These are phyloP conservation scores for Picea sitchensis DNA, from an alignment of 75 land plant species.

Conservation along the genomic window DNA sequence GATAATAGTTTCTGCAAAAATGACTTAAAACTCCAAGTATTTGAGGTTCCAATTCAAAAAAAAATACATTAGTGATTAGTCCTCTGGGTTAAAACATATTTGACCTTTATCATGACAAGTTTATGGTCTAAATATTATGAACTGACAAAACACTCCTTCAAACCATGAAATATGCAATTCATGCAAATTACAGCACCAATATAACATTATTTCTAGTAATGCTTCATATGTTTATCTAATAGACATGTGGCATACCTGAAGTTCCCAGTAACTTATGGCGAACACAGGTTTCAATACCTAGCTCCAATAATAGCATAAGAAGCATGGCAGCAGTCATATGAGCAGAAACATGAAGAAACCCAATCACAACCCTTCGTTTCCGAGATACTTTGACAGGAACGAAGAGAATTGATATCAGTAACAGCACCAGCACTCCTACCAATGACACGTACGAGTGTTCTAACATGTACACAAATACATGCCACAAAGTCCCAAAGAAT, in stretches of 20 bases:
- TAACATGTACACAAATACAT: slow-evolving; percentile 60
- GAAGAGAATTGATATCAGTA: slow-evolving; percentile 47
- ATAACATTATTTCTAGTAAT: background rate
- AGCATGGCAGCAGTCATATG: slow-evolving; percentile 81
- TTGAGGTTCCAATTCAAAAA: too few relatives aligned
- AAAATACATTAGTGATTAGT: too few relatives aligned
- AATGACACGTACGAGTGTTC: slow-evolving; percentile 78
- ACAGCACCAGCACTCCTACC: slow-evolving; percentile 43
- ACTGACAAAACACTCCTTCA: too few relatives aligned
- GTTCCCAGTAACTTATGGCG: slow-evolving; percentile 81
- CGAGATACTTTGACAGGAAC: slow-evolving; percentile 77
- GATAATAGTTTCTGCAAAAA: too few relatives aligned
- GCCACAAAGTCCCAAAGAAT: slow-evolving; percentile 62
- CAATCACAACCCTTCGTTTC: slow-evolving; percentile 59
- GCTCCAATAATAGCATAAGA: slow-evolving; percentile 81
- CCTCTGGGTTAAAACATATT: too few relatives aligned
- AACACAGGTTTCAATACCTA: slow-evolving; percentile 87
- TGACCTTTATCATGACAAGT: too few relatives aligned
- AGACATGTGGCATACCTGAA: slow-evolving; percentile 48
- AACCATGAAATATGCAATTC: background rate
- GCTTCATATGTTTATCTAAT: background rate
- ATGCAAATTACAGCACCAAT: background rate
- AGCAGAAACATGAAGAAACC: slow-evolving; percentile 74
- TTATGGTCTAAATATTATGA: too few relatives aligned
- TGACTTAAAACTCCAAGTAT: too few relatives aligned